Percentiles rank a stretch among this genome's conserved stretches.
Conservation (phyloP, 176 grass and related monocot species). For the Aegilops longissima region DNA sequence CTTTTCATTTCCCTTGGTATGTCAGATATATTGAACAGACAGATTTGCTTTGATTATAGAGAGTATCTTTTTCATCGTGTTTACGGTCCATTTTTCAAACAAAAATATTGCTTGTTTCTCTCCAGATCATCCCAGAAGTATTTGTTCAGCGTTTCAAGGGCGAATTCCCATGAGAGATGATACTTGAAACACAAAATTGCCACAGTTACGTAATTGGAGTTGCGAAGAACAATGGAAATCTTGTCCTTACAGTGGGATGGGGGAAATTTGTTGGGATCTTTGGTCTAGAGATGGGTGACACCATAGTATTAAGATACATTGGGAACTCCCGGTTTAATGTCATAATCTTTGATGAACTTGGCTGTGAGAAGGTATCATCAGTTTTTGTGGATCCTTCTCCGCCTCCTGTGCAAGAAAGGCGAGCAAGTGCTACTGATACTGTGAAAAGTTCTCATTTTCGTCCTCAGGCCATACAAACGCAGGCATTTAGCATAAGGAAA, state of each 20-base stretch:
- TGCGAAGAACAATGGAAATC: not conserved
- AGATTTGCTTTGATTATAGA: not conserved
- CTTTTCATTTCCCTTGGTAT: not conserved
- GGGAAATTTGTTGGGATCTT: not conserved
- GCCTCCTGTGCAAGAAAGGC: not conserved
- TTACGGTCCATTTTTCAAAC: not conserved
- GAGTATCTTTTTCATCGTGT: not conserved
- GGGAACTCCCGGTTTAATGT: not conserved
- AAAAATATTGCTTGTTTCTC: not conserved
- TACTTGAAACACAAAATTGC: not conserved
- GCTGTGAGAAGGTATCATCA: not conserved
- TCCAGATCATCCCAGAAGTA: conserved; percentile 13
- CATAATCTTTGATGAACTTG: conserved; percentile 19
- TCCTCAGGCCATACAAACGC: not conserved
- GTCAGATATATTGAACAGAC: not conserved
- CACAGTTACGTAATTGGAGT: not conserved
- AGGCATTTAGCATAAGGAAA: not conserved
- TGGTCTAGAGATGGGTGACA: conserved; percentile 12
- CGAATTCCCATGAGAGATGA: not conserved
- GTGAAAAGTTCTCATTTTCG: not conserved
- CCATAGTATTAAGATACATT: not conserved
- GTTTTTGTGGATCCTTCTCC: not conserved
- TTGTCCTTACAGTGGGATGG: conserved; percentile 19
- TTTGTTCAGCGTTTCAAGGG: conserved; percentile 12
- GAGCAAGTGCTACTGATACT: not conserved